These are phyloP conservation scores for Phytophthora agathidicida DNA, from an alignment of 352 stramenopile species.

Conservation along the genomic window DNA sequence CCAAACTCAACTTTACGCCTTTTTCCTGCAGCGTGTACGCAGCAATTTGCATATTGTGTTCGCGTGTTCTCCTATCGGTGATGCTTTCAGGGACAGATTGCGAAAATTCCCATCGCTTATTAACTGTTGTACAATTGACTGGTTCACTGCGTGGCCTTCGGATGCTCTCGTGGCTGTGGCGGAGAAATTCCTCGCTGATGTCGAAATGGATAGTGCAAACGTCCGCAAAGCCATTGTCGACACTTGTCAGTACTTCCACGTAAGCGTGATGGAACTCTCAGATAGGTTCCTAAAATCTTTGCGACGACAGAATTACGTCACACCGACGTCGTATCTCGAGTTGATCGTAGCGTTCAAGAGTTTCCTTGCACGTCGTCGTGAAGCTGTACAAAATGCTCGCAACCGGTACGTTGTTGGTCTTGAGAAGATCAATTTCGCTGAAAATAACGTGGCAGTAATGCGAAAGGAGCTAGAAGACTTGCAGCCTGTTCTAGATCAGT, in stretches of 20 bases:
- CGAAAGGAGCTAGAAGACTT: slow-evolving; percentile 94
- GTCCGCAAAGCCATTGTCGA: slow-evolving; percentile 88
- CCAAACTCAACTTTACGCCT: slow-evolving; percentile 89
- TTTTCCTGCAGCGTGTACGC: slow-evolving; percentile 93
- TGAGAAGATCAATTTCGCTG: slow-evolving; percentile 94
- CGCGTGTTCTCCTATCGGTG: slow-evolving; percentile 94
- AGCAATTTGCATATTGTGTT: slow-evolving; percentile 95
- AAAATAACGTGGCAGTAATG: slow-evolving; percentile 94
- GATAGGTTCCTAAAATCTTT: slow-evolving; percentile 83
- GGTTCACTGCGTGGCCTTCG: slow-evolving; percentile 95
- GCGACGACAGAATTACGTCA: slow-evolving; percentile 95
- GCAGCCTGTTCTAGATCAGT: slow-evolving; percentile 92
- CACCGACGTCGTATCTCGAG: slow-evolving; percentile 95
- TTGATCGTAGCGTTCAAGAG: slow-evolving; percentile 95
- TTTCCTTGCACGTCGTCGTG: slow-evolving; percentile 82
- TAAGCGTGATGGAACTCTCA: slow-evolving; percentile 88
- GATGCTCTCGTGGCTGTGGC: slow-evolving; percentile 94
- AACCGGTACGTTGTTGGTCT: slow-evolving; percentile 92
- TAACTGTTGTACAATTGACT: slow-evolving; percentile 98
- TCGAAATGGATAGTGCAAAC: slow-evolving; percentile 85
- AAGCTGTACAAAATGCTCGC: slow-evolving; percentile 82
- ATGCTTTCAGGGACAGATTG: slow-evolving; percentile 93
- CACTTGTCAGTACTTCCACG: slow-evolving; percentile 94
- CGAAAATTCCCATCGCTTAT: slow-evolving; percentile 96
- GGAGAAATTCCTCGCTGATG: slow-evolving; percentile 91